Evolutionary conservation across 345 rosid species (phyloP), one percentile per base, ranked within the genome.

Genomic region (Gossypium turneri): DNA sequence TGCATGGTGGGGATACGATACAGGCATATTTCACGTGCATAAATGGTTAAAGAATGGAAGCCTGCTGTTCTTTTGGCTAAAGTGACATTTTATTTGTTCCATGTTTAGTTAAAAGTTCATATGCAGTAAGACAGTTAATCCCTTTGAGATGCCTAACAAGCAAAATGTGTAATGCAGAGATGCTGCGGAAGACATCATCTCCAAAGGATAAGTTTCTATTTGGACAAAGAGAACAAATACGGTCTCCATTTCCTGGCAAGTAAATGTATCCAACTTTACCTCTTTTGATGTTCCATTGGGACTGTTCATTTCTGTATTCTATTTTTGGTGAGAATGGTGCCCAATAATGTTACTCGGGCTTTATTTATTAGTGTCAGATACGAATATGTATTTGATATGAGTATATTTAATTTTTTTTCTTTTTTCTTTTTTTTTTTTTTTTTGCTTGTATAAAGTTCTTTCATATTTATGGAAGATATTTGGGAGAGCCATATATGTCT

Each of bases 151-250:
- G 17, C 12, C 47, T 79, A 63, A 79, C 62, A 19, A 72, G 25
- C 72, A 48, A 82, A 69, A n/a, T 78, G 58, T 56, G 12, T 70
- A 55, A 44, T 89, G 87, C 88, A 94, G 98, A 88, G 87, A 86
- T 89, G 88, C 53, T 83, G 90, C 86, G 96, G 17, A 94, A 85
- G 70, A 77, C 86, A 56, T 84, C 87, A 61, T 86, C 92, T 57
- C 87, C 97, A 34, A 88, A 84, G 69, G 83, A 84, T 44, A 74
- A 80, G 74, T 82, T 84, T 60, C n/a, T 80, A 45, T 75, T 50
- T 67, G 77, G 79, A 73, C 93, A 89, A 75, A 89, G 86, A 78
- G 90, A 89, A 78, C 75, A 75, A 75, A 81, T 82, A 77, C 72
- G 81, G 67, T 83, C 83, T 71, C 85, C 88, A 80, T 84, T 86